Evolutionary conservation across 2,329 filamentous ascomycete genomes (phyloP).

Genomic region (Xylaria sp.): DNA sequence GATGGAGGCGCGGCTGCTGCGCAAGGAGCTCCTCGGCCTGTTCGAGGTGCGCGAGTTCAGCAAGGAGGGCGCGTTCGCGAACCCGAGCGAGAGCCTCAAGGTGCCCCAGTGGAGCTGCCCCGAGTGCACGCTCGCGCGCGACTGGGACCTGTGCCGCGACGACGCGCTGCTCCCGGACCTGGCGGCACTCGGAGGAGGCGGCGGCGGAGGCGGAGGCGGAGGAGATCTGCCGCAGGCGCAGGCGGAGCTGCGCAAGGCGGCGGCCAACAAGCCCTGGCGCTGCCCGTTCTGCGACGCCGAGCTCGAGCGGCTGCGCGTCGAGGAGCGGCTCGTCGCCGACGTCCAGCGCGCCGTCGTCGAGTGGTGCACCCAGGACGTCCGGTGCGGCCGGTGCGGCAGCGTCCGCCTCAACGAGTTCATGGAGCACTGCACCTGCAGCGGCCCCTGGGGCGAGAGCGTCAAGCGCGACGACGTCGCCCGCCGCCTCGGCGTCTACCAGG

Average conservation of each 20-base stretch:
- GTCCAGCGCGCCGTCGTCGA: slow-evolving; percentile 75
- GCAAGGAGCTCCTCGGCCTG: slow-evolving; percentile 84
- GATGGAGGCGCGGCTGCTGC: slow-evolving; percentile 82
- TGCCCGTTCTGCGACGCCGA: slow-evolving; percentile 77
- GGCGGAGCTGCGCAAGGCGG: slow-evolving; percentile 29
- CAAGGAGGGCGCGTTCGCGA: slow-evolving; percentile 82
- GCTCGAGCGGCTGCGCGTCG: slow-evolving; percentile 78
- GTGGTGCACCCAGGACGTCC: slow-evolving; percentile 89
- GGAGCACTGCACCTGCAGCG: slow-evolving; percentile 94
- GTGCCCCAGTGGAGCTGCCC: slow-evolving; percentile 81
- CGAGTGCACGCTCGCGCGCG: slow-evolving; percentile 84
- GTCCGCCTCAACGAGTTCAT: slow-evolving; percentile 89
- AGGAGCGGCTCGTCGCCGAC: slow-evolving; percentile 78
- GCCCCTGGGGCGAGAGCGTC: slow-evolving; percentile 77
- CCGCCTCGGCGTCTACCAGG: slow-evolving; percentile 69
- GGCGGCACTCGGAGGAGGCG: slow-evolving; percentile 16
- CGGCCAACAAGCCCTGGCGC: slow-evolving; percentile 61
- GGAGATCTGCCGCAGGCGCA: slow-evolving; percentile 4
- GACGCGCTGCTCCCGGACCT: slow-evolving; percentile 71
- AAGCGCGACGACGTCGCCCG: slow-evolving; percentile 66
- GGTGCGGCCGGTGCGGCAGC: slow-evolving; percentile 72
- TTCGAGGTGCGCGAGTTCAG: slow-evolving; percentile 97
- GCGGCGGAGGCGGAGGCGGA: slow-evolving; percentile 11
- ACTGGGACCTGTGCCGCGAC: slow-evolving; percentile 91
- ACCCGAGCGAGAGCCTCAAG: slow-evolving; percentile 76